Evolutionary conservation across 176 grass and related monocot genomes (phyloP).

Genomic region (Thalia dealbata): DNA sequence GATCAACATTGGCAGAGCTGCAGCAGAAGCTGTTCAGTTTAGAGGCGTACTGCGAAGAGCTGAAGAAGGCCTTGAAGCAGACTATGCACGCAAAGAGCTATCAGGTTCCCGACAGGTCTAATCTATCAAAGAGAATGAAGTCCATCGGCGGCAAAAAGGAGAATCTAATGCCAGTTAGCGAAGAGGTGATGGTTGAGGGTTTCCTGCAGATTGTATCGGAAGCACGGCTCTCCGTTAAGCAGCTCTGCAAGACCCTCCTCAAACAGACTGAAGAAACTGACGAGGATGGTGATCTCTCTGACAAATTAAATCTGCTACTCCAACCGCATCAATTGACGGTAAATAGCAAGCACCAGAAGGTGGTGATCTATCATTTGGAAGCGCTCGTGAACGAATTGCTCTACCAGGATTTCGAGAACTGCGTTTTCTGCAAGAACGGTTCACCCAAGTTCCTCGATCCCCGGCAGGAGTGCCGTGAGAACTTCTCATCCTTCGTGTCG

Average conservation of each 20-base stretch:
- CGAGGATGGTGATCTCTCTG: constrained; percentile 42
- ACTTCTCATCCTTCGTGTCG: constrained; percentile 56
- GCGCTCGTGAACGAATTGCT: constrained; percentile 65
- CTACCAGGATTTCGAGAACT: constrained; percentile 94
- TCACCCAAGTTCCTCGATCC: constrained; percentile 55
- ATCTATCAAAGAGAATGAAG: constrained; percentile 56
- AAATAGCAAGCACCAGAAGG: constrained; percentile 38
- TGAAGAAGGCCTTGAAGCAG: constrained; percentile 85
- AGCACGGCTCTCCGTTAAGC: constrained; percentile 82
- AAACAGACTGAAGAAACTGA: constrained; percentile 63
- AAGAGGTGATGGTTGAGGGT: constrained; percentile 96
- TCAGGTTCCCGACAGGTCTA: constrained; percentile 29
- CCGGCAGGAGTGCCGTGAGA: constrained; percentile 55
- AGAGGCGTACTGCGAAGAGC: constrained; percentile 65
- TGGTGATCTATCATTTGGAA: constrained; percentile 73
- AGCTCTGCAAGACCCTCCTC: constrained; percentile 79
- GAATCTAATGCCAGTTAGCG: constrained; percentile 67
- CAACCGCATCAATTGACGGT: constrained; percentile 48
- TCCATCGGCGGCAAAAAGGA: constrained; percentile 42
- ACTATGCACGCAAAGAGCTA: constrained; percentile 38
- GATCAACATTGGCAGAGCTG: constrained; percentile 59
- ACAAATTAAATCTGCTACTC: constrained; percentile 68
- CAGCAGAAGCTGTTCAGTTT: constrained; percentile 60
- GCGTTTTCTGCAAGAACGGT: constrained; percentile 64
- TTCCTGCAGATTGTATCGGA: constrained; percentile 95